Conservation (phyloP, 257 asterid genomes). For the Jaltomata sinuosa region DNA sequence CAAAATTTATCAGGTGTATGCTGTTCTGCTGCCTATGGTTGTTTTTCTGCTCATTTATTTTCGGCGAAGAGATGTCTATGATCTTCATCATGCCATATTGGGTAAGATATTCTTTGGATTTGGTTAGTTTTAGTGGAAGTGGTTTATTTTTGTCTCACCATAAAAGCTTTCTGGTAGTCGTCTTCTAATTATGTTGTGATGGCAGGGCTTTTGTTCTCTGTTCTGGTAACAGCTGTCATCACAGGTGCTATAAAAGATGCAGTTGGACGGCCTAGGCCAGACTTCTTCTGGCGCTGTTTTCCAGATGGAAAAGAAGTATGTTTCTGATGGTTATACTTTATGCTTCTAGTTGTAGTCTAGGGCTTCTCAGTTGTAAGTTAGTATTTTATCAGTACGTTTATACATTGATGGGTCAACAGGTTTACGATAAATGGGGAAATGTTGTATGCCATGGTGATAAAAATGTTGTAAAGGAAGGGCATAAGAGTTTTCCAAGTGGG, state of each 20-base stretch:
- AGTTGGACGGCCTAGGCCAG: constrained; percentile 93
- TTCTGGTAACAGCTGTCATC: constrained; percentile 54
- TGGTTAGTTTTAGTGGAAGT: background rate
- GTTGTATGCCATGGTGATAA: constrained; percentile 69
- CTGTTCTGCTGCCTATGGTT: constrained; percentile 49
- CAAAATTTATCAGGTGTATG: constrained; percentile 28
- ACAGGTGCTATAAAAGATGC: constrained; percentile 67
- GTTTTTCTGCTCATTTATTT: constrained; percentile 57
- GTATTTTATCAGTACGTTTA: background rate
- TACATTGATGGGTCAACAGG: constrained; percentile 29
- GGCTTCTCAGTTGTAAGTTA: background rate
- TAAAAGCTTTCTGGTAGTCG: background rate
- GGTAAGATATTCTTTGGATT: constrained; percentile 30
- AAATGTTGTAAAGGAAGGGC: constrained; percentile 42
- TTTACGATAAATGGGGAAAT: constrained; percentile 59
- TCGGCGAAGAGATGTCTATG: constrained; percentile 66
- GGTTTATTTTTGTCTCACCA: background rate
- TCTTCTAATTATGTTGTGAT: background rate
- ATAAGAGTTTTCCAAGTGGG: constrained; percentile 90
- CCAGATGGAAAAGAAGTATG: constrained; percentile 86
- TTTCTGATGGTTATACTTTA: constrained; percentile 3
- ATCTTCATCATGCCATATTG: constrained; percentile 73
- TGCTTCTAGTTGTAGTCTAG: background rate
- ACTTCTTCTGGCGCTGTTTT: constrained; percentile 93
- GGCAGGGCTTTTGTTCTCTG: constrained; percentile 59